phyloP scores from a whole-genome alignment of 1,284 basidiomycete genomes.

The Phenoliferia sp. region DNA sequence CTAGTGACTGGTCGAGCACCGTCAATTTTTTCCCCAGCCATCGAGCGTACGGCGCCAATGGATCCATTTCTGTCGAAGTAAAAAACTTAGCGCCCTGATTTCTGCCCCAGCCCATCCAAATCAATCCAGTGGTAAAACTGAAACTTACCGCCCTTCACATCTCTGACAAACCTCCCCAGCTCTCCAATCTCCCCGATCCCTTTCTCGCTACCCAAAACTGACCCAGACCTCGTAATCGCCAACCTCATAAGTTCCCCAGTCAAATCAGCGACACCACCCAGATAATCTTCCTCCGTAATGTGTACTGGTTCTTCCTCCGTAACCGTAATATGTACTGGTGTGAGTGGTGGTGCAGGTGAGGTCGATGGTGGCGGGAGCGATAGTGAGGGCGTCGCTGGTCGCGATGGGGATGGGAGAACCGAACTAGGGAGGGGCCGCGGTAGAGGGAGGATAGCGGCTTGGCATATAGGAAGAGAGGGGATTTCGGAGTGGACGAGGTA shows the following conservation, averaged over 20 bases:
- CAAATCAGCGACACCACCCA: slow-evolving; percentile 86
- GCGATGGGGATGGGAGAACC: no score
- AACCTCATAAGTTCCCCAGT: slow-evolving; percentile 97
- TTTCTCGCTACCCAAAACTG: slow-evolving; percentile 34
- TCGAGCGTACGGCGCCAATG: slow-evolving; percentile 59
- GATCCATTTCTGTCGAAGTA: slow-evolving; percentile 64
- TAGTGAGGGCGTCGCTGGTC: neutral
- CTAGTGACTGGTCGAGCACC: slow-evolving; percentile 76
- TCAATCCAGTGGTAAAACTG: neutral
- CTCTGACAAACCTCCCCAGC: slow-evolving; percentile 58
- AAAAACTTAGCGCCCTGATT: neutral
- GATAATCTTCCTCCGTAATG: slow-evolving; percentile 67
- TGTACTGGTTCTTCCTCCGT: slow-evolving; percentile 9
- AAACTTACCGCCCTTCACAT: slow-evolving; percentile 26
- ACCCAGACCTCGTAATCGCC: slow-evolving; percentile 54
- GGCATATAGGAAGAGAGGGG: slow-evolving; percentile 42
- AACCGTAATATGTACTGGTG: neutral
- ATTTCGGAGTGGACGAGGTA: slow-evolving; percentile 65
- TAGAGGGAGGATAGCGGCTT: slow-evolving; percentile 24
- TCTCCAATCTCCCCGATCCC: slow-evolving; percentile 54
- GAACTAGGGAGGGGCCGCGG: no score
- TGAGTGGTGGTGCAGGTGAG: neutral
- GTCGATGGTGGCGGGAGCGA: neutral
- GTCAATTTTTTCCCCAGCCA: slow-evolving; percentile 81
- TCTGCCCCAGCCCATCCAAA: neutral